phyloP scores from a whole-genome alignment of 1,139 yeast genomes.

The Yamadazyma mexicana region DNA sequence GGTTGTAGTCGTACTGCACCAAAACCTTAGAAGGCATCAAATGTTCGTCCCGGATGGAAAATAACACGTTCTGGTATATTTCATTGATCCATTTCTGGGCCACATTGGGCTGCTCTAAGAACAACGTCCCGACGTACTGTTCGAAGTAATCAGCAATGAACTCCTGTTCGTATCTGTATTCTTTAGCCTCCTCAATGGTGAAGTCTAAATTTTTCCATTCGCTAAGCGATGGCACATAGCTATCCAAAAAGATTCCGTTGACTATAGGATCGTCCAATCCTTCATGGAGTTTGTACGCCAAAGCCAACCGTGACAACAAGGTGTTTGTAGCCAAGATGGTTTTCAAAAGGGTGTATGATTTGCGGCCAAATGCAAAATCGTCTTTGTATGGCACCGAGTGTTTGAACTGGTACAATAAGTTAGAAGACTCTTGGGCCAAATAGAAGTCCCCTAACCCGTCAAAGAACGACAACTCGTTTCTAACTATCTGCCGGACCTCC shows the following conservation, averaged over 20 bases:
- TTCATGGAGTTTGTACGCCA: conserved; percentile 36
- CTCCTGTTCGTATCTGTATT: conserved; percentile 38
- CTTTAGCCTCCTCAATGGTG: conserved; percentile 20
- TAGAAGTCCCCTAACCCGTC: conserved; percentile 49
- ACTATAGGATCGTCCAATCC: conserved; percentile 36
- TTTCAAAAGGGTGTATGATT: conserved; percentile 30
- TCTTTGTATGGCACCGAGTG: conserved; percentile 16
- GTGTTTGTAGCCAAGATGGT: conserved; percentile 44
- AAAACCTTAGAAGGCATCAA: conserved; percentile 12
- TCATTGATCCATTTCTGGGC: conserved; percentile 37
- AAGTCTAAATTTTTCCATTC: conserved; percentile 21
- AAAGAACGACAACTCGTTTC: conserved; percentile 41
- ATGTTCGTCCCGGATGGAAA: conserved; percentile 25
- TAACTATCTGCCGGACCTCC: conserved; percentile 24
- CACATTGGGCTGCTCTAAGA: conserved; percentile 38
- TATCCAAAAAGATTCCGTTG: conserved; percentile 15
- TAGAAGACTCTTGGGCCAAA: conserved; percentile 40
- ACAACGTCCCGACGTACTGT: conserved; percentile 46
- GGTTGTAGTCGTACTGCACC: conserved; percentile 22
- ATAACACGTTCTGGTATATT: conserved; percentile 32
- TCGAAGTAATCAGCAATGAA: conserved; percentile 47
- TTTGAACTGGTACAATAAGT: conserved; percentile 34
- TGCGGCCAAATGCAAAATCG: conserved; percentile 15
- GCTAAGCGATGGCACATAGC: conserved; percentile 25
- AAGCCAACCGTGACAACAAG: conserved; percentile 36